Evolutionary conservation across 306 rosid genomes (phyloP), one percentile per base, ranked within the genome.

Genomic region (Vicia sativa): DNA sequence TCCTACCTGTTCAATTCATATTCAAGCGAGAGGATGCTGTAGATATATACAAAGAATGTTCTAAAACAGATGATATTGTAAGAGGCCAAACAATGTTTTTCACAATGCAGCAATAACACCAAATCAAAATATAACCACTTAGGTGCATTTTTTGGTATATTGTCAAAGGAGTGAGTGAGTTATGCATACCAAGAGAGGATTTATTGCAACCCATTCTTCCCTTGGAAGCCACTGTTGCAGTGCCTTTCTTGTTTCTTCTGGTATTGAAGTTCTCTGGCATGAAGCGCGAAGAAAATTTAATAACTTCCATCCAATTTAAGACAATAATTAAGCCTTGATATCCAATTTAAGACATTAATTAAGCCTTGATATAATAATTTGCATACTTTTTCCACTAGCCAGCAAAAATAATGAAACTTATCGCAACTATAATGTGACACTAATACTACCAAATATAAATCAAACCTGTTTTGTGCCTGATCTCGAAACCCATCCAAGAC

Each of bases 161-260:
- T 44, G 38, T 34, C 5, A 35, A 53, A 79, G 50, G 42, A 18
- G 56, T 4, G 26, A 60, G 65, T 6, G 48, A 46, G 52, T 48
- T 28, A 64, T 65, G 69, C 91, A 74, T 84, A 92, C 98, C 96
- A 92, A 78, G 77, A 92, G 96, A 46, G 85, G 89, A 79, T 92
- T 92, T 81, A 92, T 89, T 48, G 91, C 88, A 74, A 72, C 87
- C 98, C 96, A 92, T 81, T 92, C 96, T 74, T 92, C 95, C 87
- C 75, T 86, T 0, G 98, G 98, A 50, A 92, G 98, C 98, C 96
- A 92, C 76, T 13, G 81, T 67, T 92, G 83, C 70, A 92, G 71
- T 9, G 86, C 87, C 80, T 80, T 76, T 79, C 98, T 85, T 29
- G 98, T 92, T 87, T 89, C 86, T 83, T 92, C 96, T 0, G 96